Evolutionary conservation across 257 asterid genomes (phyloP), one percentile per base, ranked within the genome.

Genomic region (Salvia miltiorrhiza): DNA sequence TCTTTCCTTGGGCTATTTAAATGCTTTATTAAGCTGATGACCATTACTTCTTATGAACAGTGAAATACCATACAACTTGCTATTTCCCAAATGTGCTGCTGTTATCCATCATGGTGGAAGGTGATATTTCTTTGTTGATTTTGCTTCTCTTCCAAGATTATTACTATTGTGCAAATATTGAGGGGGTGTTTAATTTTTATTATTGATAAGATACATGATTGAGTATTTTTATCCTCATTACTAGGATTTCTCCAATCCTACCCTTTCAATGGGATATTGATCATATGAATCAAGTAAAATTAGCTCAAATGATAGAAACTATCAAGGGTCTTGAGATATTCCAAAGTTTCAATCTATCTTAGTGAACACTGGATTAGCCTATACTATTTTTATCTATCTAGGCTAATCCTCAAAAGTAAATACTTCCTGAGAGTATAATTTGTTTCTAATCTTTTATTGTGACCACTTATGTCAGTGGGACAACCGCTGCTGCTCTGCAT

Each of bases 101-200:
- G 96, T 81, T 64, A 77, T 90, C 71, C 99, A 93, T 83, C 97
- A 93, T 41, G 97, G 99, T 28, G 99, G 99, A 80, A 90, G 99
- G 97, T 90, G 66, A 32, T 71, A 33, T 57, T 74, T 83, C 49
- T 62, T 71, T 54, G 14, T 64, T 5, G 47, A 21, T 43, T 67
- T 68, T 59, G 21, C 33, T 13, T 58, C 32, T 16, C 17, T 60
- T 71, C n/a, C 24, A 67, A 48, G 14, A 33, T 35, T 49, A 65
- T 48, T n/a, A 10, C 1, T 43, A 72, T 54, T 48, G 50, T 43
- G 58, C 20, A 48, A 60, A 48, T 45, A 12, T n/a, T n/a, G n/a
- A n/a, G n/a, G n/a, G n/a, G n/a, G n/a, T n/a, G n/a, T n/a, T n/a
- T n/a, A n/a, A n/a, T n/a, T n/a, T n/a, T n/a, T n/a, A n/a, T n/a